Evolutionary conservation across 1,284 basidiomycete species (phyloP), one percentile per base, ranked within the genome.

Genomic region (Leccinum laetum): DNA sequence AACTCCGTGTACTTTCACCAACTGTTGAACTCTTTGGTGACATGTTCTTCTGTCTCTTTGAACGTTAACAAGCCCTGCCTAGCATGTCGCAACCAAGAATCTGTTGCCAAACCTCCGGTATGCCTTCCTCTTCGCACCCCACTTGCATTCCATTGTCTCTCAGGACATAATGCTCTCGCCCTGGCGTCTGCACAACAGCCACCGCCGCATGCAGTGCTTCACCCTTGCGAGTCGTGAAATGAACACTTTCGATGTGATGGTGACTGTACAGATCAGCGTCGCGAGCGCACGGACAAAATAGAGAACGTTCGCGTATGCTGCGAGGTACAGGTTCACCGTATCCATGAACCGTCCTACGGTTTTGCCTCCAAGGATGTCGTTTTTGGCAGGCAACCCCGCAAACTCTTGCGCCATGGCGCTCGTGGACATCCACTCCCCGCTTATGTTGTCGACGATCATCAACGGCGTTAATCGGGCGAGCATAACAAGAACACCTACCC

Each of bases 61-160:
- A 18, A 44, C 9, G 41, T 26, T 11, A 18, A 46, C 10, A 11
- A 49, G 10, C 46, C 46, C 46, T 21, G 18, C 46, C 46, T 49
- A 49, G 18, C 11, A 21, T 49, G 18, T 74, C 63, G 66, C 90
- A 92, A 1, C 79, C 75, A n/a, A 92, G 67, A 52, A 91, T 71
- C 58, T 79, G 69, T 79, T 81, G 86, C 90, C 90, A 92, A 10
- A 87, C 78, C 2, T 71, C 65, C 10, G 82, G 82, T 21, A 92
- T 79, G 0, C 89, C 90, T 13, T 90, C 88, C 70, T 92, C 90
- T 72, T 92, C 90, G 64, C 84, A 87, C 11, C 91, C 90, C 24
- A 92, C 81, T 69, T 89, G 84, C 85, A 90, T 88, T 3, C 90
- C 91, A 65, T 90, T 92, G 64, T 92, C 88, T 63, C 81, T 83